Evolutionary conservation across 169 alveolate genomes (phyloP).

Genomic region (Cryptosporidium meleagridis): DNA sequence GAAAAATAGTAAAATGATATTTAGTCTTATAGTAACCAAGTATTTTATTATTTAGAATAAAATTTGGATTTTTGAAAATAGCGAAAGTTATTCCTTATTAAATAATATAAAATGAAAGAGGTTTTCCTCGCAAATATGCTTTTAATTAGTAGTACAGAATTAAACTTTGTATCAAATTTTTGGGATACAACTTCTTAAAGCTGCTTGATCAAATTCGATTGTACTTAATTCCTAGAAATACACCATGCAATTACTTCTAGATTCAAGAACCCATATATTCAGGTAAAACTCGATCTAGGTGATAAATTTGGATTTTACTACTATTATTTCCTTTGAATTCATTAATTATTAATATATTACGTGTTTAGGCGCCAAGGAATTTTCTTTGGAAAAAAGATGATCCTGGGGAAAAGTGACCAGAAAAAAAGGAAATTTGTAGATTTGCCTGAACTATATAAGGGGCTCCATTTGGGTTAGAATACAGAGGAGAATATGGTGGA

Average conservation of each 20-base stretch:
- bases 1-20: neutral
- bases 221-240: neutral
- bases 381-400: neutral
- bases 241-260: neutral
- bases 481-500: neutral
- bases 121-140: neutral
- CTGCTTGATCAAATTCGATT: too few species aligned
- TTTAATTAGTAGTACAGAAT: neutral
- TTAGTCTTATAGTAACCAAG: neutral
- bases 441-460: neutral
- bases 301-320: neutral
- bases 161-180: too few species aligned
- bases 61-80: neutral
- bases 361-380: constrained; percentile 42
- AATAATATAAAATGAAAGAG: neutral
- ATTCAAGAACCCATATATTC: neutral
- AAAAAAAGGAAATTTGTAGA: constrained; percentile 15
- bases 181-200: neutral
- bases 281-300: neutral
- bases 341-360: neutral
- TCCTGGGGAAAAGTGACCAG: neutral
- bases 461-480: neutral
- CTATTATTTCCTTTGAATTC: too few species aligned
- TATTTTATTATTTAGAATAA: too few species aligned
- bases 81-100: neutral